phyloP scores from a whole-genome alignment of 148 eudicot species.

The Tetragonia tetragonoides region DNA sequence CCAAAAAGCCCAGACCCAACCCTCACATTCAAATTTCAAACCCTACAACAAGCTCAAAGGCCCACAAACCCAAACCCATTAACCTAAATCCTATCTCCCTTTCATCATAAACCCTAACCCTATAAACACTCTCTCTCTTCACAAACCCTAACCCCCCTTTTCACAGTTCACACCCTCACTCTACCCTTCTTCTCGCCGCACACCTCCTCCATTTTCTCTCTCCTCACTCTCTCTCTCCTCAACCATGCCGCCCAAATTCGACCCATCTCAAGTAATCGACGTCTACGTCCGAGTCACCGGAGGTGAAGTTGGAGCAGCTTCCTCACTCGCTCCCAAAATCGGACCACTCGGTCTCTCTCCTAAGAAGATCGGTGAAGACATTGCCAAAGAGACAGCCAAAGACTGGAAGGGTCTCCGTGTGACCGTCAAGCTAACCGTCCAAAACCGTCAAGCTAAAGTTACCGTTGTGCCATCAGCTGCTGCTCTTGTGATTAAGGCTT shows the following conservation, averaged over 20 bases:
- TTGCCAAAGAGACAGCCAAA: constrained; percentile 74
- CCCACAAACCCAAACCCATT: too few relatives aligned
- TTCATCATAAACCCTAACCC: constrained; percentile 9
- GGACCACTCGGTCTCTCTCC: constrained; percentile 76
- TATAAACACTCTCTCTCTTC: constrained; percentile 8
- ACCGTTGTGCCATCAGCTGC: constrained; percentile 81
- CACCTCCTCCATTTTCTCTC: not conserved
- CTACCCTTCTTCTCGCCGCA: too few relatives aligned
- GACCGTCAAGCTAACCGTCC: constrained; percentile 77
- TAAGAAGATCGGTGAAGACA: constrained; percentile 78
- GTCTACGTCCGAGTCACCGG: constrained; percentile 79
- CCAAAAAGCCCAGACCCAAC: too few relatives aligned
- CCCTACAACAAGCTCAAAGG: too few relatives aligned
- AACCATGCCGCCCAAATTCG: constrained; percentile 72
- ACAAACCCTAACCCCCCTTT: not conserved
- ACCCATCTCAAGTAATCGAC: constrained; percentile 64
- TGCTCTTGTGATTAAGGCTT: constrained; percentile 70
- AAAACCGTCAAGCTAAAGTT: constrained; percentile 80
- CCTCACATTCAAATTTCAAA: too few relatives aligned
- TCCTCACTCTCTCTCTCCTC: not conserved
- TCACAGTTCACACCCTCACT: not conserved
- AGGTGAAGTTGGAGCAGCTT: constrained; percentile 72
- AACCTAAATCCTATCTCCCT: too few relatives aligned
- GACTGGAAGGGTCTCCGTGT: constrained; percentile 87
- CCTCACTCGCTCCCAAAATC: constrained; percentile 73